Evolutionary conservation across 768 basidiomycete species (phyloP), one percentile per base, ranked within the genome.

Genomic region (Termitomyces sp.): DNA sequence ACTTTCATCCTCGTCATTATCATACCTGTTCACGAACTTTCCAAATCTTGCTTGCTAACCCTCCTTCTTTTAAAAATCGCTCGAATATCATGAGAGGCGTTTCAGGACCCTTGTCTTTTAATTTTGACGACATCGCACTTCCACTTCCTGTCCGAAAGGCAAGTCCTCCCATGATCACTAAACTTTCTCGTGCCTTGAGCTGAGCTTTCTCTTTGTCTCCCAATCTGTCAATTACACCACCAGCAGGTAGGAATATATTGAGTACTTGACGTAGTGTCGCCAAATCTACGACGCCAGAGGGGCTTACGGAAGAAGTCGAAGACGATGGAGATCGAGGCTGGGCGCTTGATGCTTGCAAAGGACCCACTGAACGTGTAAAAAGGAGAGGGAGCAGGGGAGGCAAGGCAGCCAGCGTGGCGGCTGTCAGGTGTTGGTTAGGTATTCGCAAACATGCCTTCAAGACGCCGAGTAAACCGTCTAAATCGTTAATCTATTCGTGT

Each of bases 11-110:
- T 41, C 56, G 39, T 30, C 52, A 56, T 30, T 30, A 42, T 42
- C 85, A 65, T 68, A 89, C 92, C 81, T 94, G 93, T 72, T 96
- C 93, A 55, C 89, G 79, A 39, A 92, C 86, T 72, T 88, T 88
- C 84, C 88, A 88, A 8, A 88, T 87, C 76, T 95, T 95, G 73
- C 90, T 93, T 45, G 74, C 75, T 41, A 95, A 70, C 3, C 89
- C 94, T 6, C 68, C 76, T 64, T 95, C 94, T 64, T 81, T 83
- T 61, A 95, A 55, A 63, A 81, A 79, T 47, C 84, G 78, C 69
- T 95, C 93, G 63, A 92, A 90, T 33, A 86, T 74, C 65, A 76
- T 75, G 51, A 89, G 69, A 12, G 89, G 88, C 16, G 84, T 83
- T 72, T 93, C 91, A 16, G 77, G 76, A 27, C 83, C 81, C 70